These are phyloP conservation scores for Elsinoe australis DNA, from an alignment of 2,329 filamentous ascomycete species.

Conservation along the genomic window DNA sequence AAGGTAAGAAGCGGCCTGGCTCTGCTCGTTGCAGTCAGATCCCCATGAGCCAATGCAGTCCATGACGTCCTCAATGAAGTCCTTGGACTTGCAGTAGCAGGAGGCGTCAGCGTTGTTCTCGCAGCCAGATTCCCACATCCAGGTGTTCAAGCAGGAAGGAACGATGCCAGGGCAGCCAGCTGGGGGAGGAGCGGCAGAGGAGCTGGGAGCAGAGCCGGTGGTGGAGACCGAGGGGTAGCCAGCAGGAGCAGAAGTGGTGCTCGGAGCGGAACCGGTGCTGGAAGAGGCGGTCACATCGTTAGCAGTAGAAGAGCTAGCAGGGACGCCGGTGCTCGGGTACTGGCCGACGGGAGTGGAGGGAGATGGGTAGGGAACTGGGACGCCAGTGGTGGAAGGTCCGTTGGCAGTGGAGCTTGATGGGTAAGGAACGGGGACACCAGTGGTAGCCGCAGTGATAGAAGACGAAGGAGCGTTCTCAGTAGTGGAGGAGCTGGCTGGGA, in stretches of 20 bases:
- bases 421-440: neutral
- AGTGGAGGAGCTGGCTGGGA: constrained; percentile 9
- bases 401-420: too few relatives aligned
- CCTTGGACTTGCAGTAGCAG: constrained; percentile 79
- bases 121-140: constrained; percentile 68
- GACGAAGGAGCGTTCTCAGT: constrained; percentile 7
- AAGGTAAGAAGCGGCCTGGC: constrained; percentile 71
- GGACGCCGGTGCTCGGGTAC: neutral
- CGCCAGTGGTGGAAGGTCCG: constrained; percentile 9
- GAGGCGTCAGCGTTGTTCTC: constrained; percentile 69
- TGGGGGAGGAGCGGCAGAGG: constrained; percentile 18
- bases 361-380: constrained; percentile 5
- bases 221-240: constrained; percentile 19
- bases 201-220: constrained; percentile 22
- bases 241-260: constrained; percentile 21
- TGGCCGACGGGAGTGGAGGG: constrained; percentile 7
- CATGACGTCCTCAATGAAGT: constrained; percentile 73
- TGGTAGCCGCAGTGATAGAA: constrained; percentile 4
- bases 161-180: constrained; percentile 59
- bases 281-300: too few relatives aligned
- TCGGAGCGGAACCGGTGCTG: too few relatives aligned
- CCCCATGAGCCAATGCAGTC: constrained; percentile 74
- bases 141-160: constrained; percentile 86
- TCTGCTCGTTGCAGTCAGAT: constrained; percentile 56
- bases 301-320: constrained; percentile 11